Base-by-base conservation (phyloP, 768 basidiomycete genomes). In the Daedaleopsis sinensis region DNA sequence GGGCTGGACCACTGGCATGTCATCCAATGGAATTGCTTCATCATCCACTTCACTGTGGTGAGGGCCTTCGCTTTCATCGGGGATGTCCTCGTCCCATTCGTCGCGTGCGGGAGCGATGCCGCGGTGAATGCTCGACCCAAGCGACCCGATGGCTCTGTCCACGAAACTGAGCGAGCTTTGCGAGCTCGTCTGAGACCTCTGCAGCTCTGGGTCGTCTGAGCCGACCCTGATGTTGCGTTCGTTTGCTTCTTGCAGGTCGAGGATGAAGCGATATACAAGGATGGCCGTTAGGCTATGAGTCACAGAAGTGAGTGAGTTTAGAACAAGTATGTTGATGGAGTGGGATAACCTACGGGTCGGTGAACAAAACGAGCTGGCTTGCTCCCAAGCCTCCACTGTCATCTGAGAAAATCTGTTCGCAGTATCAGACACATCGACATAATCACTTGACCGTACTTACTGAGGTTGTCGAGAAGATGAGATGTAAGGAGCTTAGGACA, bases 191-290 rank as follows among this genome's bases (percentile, higher is more conserved):
- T 32, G 27, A 7, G 27, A 32, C 15, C 13, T n/a, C 15, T n/a
- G n/a, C 19, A 47, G n/a, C 42, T n/a, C 42, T 6, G 46, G 46
- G n/a, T 65, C 59, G 36, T 50, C 46, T n/a, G 39, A 24, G 57
- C 43, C 27, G 53, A 16, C 55, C n/a, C 36, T 52, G 44, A 55
- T 21, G 58, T 59, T 52, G 47, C 52, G 21, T 37, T 50, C 23
- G 58, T 59, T 39, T 49, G 46, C 46, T 23, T 47, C 46, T 23
- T 47, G 46, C 15, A 47, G 46, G 21, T 47, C 46, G n/a, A 47
- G 46, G 21, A 47, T 47, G 46, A 47, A 47, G n/a, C 21, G 46
- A 23, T 23, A 47, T 3, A 21, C 36, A 46, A 43, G 58, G 51
- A 56, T 59, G 37, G 24, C 59, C 50, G 47, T 44, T n/a, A 46